Evolutionary conservation across 371 early-diverging fungal genomes (phyloP), one percentile per base, ranked within the genome.

Genomic region (Saksenaea vasiformis): DNA sequence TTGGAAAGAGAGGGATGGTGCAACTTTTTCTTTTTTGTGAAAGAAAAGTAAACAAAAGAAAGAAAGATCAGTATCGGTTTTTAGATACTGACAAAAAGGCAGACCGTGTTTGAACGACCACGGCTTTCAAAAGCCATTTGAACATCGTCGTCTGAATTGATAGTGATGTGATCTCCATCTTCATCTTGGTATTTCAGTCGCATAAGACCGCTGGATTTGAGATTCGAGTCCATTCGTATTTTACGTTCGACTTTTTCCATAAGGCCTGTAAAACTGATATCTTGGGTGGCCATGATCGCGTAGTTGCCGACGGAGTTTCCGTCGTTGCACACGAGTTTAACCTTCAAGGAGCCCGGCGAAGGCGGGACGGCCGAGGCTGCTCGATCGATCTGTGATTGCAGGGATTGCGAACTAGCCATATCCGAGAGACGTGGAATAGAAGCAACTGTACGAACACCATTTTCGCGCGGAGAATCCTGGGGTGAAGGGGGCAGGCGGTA

Each of bases 71-170:
- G 17, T n/a, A n/a, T n/a, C n/a, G n/a, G n/a, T n/a, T n/a, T 26
- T 64, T 68, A 75, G 17, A 73, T 36, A 22, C 66, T 70, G 60
- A 79, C 69, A 64, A 72, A 76, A 3, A 76, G 35, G 44, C 68
- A 70, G 57, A 74, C 65, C 15, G 71, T 58, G 62, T 68, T 79
- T 10, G 67, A 26, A n/a, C 41, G 54, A 3, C 71, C 66, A 22
- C 87, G 82, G 35, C 84, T 84, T 73, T 94, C 95, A 77, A 96
- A 92, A 2, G 96, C 95, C 88, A 95, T 77, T 54, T 84, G 88
- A 24, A 97, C 89, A 67, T 97, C 98, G 43, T 94, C 95, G 65
- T 95, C 91, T 14, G 87, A 88, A 62, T 89, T 88, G 66, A 97
- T 87, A 31, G 87, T 88, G 26, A 95, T 88, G 64, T 87, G 83